Evolutionary conservation across 208 protist species (phyloP).

Genomic region (Tritrichomonas musculus): DNA sequence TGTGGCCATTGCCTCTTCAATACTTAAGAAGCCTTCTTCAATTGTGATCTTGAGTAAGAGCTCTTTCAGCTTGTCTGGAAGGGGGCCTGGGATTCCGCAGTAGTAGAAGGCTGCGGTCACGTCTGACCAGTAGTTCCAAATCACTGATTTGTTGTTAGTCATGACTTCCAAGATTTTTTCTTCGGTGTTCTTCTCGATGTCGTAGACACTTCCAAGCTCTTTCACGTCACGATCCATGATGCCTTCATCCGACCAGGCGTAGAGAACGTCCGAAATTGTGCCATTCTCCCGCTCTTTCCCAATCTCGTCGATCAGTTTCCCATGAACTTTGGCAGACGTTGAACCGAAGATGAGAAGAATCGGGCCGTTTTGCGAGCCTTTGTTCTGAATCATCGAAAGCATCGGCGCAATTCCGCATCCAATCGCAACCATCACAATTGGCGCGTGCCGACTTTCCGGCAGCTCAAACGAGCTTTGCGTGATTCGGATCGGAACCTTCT

Average conservation of each 20-base stretch:
- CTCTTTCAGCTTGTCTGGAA: background rate
- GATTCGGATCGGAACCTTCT: background rate
- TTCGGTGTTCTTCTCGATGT: no score
- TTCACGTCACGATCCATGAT: no score
- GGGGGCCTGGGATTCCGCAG: background rate
- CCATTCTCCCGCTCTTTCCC: no score
- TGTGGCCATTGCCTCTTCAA: no score
- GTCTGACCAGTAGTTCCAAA: background rate
- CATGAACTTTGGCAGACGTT: no score
- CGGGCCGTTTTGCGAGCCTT: background rate
- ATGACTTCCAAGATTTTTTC: no score
- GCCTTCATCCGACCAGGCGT: no score
- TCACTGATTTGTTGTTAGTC: no score
- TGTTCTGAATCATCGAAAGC: background rate
- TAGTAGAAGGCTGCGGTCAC: background rate
- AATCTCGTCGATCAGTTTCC: no score
- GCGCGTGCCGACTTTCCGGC: background rate
- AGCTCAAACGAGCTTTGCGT: background rate
- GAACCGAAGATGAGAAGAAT: no score
- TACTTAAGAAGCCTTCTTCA: background rate
- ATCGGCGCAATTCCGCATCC: conserved; percentile 2
- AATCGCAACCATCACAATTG: background rate
- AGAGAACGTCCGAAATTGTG: no score
- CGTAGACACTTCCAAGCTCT: no score
- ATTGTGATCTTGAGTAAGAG: background rate